phyloP scores from a whole-genome alignment of 1,139 yeast species.

The Yamadazyma diddensiae region DNA sequence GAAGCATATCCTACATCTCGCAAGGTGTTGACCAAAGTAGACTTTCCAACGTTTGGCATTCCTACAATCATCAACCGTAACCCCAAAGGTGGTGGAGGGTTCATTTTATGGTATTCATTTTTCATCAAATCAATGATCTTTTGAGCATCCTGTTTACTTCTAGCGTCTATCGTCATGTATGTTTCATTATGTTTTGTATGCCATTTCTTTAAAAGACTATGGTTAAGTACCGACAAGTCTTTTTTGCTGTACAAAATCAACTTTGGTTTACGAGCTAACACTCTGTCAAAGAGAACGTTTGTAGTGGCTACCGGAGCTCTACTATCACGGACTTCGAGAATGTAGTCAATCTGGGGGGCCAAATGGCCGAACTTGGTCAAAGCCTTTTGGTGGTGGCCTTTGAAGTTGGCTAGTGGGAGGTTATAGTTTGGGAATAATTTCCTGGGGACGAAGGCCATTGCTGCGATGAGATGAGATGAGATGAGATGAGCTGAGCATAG shows the following conservation, averaged over 20 bases:
- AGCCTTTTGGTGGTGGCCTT: slow-evolving; percentile 89
- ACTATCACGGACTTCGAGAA: slow-evolving; percentile 82
- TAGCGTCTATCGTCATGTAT: slow-evolving; percentile 61
- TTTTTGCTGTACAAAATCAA: slow-evolving; percentile 67
- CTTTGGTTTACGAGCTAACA: slow-evolving; percentile 57
- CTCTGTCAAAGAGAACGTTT: slow-evolving; percentile 74
- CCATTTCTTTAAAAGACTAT: slow-evolving; percentile 46
- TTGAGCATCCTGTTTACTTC: slow-evolving; percentile 49
- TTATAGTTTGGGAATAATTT: slow-evolving; percentile 63
- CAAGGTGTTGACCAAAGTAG: slow-evolving; percentile 78
- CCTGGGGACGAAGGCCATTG: slow-evolving; percentile 45
- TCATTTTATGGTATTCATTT: slow-evolving; percentile 40
- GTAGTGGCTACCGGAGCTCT: slow-evolving; percentile 86
- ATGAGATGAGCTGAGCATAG: too few species aligned
- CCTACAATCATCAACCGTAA: slow-evolving; percentile 76
- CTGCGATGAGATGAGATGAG: background rate
- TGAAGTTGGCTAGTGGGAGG: slow-evolving; percentile 73
- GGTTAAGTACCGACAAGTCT: slow-evolving; percentile 44
- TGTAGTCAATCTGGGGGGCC: slow-evolving; percentile 77
- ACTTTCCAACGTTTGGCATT: slow-evolving; percentile 98
- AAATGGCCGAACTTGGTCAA: slow-evolving; percentile 64
- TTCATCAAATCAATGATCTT: slow-evolving; percentile 50
- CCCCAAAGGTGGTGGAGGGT: slow-evolving; percentile 81
- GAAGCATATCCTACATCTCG: slow-evolving; percentile 48
- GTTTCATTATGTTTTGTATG: slow-evolving; percentile 49